Conservation (phyloP, 2,329 filamentous ascomycete species). For the Plectosphaerella plurivora region DNA sequence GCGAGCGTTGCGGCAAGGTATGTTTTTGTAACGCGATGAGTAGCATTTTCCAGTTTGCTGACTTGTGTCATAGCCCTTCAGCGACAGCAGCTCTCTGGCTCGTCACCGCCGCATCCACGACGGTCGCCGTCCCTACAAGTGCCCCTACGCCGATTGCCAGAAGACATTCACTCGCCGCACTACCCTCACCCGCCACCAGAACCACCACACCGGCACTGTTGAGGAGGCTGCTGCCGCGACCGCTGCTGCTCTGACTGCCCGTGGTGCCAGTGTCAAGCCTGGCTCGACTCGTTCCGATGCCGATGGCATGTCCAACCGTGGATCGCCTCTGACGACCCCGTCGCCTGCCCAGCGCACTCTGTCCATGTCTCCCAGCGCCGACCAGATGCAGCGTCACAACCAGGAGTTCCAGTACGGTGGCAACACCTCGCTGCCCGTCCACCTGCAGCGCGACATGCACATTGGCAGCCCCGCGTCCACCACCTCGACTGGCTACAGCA, state of each 20-base stretch:
- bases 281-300: constrained; percentile 61
- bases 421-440: constrained; percentile 74
- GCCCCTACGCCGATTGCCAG: constrained; percentile 93
- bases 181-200: constrained; percentile 91
- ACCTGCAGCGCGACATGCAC: constrained; percentile 72
- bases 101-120: constrained; percentile 93
- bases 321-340: constrained; percentile 72
- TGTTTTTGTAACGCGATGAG: neutral
- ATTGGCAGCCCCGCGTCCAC: constrained; percentile 68
- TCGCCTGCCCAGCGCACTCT: constrained; percentile 76
- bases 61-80: constrained; percentile 67
- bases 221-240: constrained; percentile 90
- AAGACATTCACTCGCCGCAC: constrained; percentile 97
- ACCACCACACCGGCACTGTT: constrained; percentile 90
- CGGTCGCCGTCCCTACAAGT: constrained; percentile 94
- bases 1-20: constrained; percentile 94
- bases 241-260: constrained; percentile 71
- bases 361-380: constrained; percentile 74
- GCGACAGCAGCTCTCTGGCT: constrained; percentile 90
- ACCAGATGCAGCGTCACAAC: constrained; percentile 60
- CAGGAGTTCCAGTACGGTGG: constrained; percentile 71
- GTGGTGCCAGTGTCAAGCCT: constrained; percentile 32
- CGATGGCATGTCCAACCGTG: constrained; percentile 66
- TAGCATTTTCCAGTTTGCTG: neutral
- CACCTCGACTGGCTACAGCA: constrained; percentile 55